Conservation (phyloP, 139 green algal genomes). For the Ostreobium quekettii region DNA sequence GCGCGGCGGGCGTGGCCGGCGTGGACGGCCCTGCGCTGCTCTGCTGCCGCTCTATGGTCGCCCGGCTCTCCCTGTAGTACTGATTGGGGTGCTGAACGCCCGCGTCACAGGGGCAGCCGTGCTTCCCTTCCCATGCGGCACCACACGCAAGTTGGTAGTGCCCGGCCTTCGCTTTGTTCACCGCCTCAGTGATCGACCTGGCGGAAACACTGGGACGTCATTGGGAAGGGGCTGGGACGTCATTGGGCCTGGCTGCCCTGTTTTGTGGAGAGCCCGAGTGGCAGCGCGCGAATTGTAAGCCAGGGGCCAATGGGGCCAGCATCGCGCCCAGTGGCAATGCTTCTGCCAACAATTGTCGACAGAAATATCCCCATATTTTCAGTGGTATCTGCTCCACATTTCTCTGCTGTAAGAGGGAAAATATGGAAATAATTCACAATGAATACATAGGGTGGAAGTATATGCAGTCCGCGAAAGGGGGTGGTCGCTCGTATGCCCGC, state of each 20-base stretch:
- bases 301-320: too few species aligned
- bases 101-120: constrained; percentile 56
- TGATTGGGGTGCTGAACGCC: constrained; percentile 91
- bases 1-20: too few species aligned
- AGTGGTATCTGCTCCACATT: background rate
- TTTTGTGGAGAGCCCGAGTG: too few species aligned
- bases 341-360: too few species aligned
- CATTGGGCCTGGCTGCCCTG: too few species aligned
- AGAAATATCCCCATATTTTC: constrained; percentile 3
- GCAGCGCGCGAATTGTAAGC: too few species aligned
- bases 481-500: background rate
- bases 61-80: constrained; percentile 66
- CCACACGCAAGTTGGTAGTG: constrained; percentile 94
- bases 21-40: too few species aligned
- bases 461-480: background rate
- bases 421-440: background rate
- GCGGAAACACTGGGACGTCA: too few species aligned
- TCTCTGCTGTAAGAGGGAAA: background rate
- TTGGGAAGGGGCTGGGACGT: too few species aligned
- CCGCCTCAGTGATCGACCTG: too few species aligned
- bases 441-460: too few species aligned
- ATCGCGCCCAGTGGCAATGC: too few species aligned
- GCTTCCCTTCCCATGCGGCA: constrained; percentile 71
- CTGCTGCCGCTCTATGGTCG: background rate
- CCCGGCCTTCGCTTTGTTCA: constrained; percentile 56